These are phyloP conservation scores for Claviceps spartinae DNA, from an alignment of 2,329 filamentous ascomycete genomes.

Conservation along the genomic window DNA sequence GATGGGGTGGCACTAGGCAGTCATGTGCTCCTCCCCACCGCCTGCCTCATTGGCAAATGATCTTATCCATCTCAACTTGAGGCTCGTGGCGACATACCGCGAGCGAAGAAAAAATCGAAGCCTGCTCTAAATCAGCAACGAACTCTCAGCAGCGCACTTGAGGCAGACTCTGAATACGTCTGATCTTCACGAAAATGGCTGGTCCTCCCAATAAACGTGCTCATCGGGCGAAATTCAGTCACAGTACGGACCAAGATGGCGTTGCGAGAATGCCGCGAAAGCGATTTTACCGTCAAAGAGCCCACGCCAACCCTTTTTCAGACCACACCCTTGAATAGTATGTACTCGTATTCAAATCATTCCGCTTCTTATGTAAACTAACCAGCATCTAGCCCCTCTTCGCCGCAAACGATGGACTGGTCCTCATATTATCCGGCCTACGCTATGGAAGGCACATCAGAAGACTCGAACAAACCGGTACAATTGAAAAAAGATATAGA, in stretches of 20 bases:
- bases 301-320: conserved; percentile 95
- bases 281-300: conserved; percentile 90
- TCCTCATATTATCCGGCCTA: conserved; percentile 68
- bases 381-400: conserved; percentile 49
- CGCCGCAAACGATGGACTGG: conserved; percentile 85
- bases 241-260: conserved; percentile 36
- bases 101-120: background rate
- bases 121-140: background rate
- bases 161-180: background rate
- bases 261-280: conserved; percentile 66
- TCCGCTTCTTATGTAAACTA: conserved; percentile 1
- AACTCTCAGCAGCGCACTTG: background rate
- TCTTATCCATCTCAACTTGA: background rate
- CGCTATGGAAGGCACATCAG: conserved; percentile 26
- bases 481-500: conserved; percentile 54
- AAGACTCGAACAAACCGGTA: conserved; percentile 14
- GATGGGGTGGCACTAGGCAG: background rate
- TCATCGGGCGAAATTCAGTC: conserved; percentile 54
- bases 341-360: conserved; percentile 1
- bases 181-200: conserved; percentile 12
- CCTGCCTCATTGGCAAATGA: conserved; percentile 6
- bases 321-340: conserved; percentile 87
- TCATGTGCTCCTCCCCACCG: conserved; percentile 4
- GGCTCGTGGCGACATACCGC: background rate
- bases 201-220: conserved; percentile 39